Percentiles rank a stretch among this genome's conserved stretches.
phyloP scores from a whole-genome alignment of 2,329 filamentous ascomycete genomes.

The Cercospora nicotianae region DNA sequence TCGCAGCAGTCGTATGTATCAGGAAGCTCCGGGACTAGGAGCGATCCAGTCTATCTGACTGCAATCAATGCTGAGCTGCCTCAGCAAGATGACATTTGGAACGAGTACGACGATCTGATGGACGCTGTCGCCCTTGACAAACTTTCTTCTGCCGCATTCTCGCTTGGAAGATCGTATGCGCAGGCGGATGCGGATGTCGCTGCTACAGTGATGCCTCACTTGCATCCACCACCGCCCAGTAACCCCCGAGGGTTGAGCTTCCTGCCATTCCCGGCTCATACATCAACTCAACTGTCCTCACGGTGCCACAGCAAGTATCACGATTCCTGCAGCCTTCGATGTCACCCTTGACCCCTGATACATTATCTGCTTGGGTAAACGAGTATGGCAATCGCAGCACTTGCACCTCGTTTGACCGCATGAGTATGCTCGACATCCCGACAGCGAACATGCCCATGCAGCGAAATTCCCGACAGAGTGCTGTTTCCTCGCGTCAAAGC shows the following conservation, averaged over 20 bases:
- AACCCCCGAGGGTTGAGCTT: constrained; percentile 20
- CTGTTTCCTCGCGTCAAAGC: constrained; percentile 33
- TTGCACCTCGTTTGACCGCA: constrained; percentile 32
- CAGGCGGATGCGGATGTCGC: neutral
- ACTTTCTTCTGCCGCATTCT: constrained; percentile 51
- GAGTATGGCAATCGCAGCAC: constrained; percentile 49
- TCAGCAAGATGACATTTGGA: constrained; percentile 84
- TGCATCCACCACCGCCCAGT: constrained; percentile 19
- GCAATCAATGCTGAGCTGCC: constrained; percentile 21
- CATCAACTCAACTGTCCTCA: constrained; percentile 23
- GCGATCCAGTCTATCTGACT: constrained; percentile 46
- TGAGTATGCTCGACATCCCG: constrained; percentile 12
- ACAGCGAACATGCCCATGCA: neutral
- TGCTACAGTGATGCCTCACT: constrained; percentile 9
- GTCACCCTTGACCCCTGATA: constrained; percentile 49
- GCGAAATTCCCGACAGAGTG: constrained; percentile 21
- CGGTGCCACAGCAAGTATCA: constrained; percentile 35
- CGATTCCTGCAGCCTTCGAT: constrained; percentile 35
- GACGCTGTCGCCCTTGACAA: constrained; percentile 63
- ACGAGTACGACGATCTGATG: constrained; percentile 87
- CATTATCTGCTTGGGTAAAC: constrained; percentile 55
- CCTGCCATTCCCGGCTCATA: constrained; percentile 19
- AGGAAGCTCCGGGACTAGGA: constrained; percentile 61
- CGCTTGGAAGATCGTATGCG: constrained; percentile 47
- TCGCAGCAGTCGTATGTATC: constrained; percentile 65